phyloP scores from a whole-genome alignment of 495 filamentous ascomycete genomes.

The Hypoxylon crocopeplum region DNA sequence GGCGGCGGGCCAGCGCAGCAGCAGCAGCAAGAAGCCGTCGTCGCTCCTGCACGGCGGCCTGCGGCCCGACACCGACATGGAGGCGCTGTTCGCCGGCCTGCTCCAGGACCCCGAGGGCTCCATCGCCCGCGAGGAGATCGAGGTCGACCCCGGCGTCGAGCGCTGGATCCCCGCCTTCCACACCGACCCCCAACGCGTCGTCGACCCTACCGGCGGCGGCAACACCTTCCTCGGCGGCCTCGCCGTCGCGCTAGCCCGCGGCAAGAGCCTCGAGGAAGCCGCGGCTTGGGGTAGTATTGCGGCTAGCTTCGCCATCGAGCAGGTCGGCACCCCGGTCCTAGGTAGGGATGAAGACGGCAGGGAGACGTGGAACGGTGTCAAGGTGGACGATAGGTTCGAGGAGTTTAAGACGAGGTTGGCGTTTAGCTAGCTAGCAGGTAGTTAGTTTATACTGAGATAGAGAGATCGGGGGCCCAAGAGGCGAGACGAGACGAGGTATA shows the following conservation, averaged over 20 bases:
- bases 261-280: constrained; percentile 68
- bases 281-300: constrained; percentile 82
- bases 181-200: constrained; percentile 77
- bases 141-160: constrained; percentile 60
- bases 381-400: constrained; percentile 60
- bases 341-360: constrained; percentile 55
- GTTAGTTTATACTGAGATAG: background rate
- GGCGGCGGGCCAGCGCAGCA: constrained; percentile 28
- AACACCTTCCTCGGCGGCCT: constrained; percentile 91
- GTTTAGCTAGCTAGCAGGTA: constrained; percentile 13
- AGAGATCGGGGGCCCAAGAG: background rate
- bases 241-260: constrained; percentile 74
- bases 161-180: constrained; percentile 75
- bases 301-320: constrained; percentile 93
- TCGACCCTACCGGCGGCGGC: constrained; percentile 89
- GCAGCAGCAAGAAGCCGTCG: constrained; percentile 52
- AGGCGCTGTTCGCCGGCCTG: constrained; percentile 57
- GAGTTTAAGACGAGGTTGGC: constrained; percentile 53
- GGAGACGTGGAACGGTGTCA: constrained; percentile 81
- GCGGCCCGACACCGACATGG: constrained; percentile 60
- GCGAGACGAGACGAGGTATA: background rate
- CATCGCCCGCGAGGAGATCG: constrained; percentile 65
- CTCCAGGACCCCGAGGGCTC: constrained; percentile 56
- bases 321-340: constrained; percentile 80
- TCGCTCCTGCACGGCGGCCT: constrained; percentile 50